Percentiles rank a stretch among this genome's conserved stretches.
phyloP scores from a whole-genome alignment of 441 rosid genomes.

The Adansonia grandidieri region DNA sequence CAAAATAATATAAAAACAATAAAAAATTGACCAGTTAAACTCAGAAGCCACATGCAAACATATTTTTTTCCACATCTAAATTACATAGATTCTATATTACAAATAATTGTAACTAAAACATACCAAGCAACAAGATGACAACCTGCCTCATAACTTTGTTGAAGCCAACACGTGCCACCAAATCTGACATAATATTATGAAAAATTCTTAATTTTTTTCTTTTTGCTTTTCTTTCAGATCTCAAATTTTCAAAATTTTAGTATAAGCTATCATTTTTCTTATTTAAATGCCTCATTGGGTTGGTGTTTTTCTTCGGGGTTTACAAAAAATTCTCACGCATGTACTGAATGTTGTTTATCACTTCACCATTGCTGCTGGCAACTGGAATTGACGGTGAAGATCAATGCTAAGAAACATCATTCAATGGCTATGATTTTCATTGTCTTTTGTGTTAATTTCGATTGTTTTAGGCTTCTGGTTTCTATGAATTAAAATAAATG shows the following conservation, averaged over 20 bases:
- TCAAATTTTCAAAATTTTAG: slow-evolving; percentile 26
- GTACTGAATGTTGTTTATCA: slow-evolving; percentile 35
- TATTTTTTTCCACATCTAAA: background rate
- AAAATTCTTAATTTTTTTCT: background rate
- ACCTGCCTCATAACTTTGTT: slow-evolving; percentile 88
- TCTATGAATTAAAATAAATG: background rate
- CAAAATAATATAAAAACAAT: background rate
- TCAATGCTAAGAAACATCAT: slow-evolving; percentile 40
- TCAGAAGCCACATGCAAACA: background rate
- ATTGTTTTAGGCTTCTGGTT: slow-evolving; percentile 15
- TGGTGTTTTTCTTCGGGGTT: slow-evolving; percentile 19
- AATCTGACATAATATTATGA: slow-evolving; percentile 65
- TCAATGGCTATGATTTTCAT: slow-evolving; percentile 33
- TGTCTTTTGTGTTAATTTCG: background rate
- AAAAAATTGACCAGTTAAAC: background rate
- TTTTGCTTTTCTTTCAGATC: background rate
- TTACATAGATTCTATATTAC: background rate
- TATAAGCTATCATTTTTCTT: slow-evolving; percentile 23
- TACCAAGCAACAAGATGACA: slow-evolving; percentile 98
- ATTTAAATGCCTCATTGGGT: background rate
- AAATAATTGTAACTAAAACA: background rate
- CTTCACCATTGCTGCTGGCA: slow-evolving; percentile 41
- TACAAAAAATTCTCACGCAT: slow-evolving; percentile 39
- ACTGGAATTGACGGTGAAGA: slow-evolving; percentile 42
- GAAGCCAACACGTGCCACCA: slow-evolving; percentile 98